These are phyloP conservation scores for Thraustotheca clavata DNA, from an alignment of 352 stramenopile species.

Conservation along the genomic window DNA sequence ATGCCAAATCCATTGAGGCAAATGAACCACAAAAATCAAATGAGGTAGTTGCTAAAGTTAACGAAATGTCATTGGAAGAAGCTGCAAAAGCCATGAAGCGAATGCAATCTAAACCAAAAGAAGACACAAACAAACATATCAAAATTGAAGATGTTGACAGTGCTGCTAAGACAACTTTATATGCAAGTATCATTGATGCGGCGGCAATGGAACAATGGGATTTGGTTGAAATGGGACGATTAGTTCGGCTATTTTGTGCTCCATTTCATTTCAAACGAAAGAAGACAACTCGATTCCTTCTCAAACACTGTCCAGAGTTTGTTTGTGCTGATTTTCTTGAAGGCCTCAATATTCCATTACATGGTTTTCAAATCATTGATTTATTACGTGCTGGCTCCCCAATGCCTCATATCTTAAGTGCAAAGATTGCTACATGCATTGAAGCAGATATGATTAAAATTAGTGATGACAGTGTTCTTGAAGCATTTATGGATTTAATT, in stretches of 20 bases:
- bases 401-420: slow-evolving; percentile 44
- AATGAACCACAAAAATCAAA: no score
- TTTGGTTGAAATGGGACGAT: slow-evolving; percentile 61
- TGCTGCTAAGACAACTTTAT: neutral
- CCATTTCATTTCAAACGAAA: slow-evolving; percentile 44
- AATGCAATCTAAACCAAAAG: neutral
- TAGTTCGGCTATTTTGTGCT: slow-evolving; percentile 68
- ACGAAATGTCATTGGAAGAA: neutral
- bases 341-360: slow-evolving; percentile 51
- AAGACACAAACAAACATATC: neutral
- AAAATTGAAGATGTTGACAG: neutral
- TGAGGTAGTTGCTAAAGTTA: no score
- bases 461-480: slow-evolving; percentile 26
- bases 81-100: slow-evolving; percentile 10
- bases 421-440: slow-evolving; percentile 61
- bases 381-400: slow-evolving; percentile 65
- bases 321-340: slow-evolving; percentile 83
- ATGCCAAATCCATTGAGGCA: no score
- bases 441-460: slow-evolving; percentile 63
- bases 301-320: slow-evolving; percentile 55
- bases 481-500: slow-evolving; percentile 28
- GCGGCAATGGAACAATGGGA: slow-evolving; percentile 69
- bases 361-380: slow-evolving; percentile 43
- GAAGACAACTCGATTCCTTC: slow-evolving; percentile 56
- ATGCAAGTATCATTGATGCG: slow-evolving; percentile 48